Evolutionary conservation across 345 rosid species (phyloP).

Genomic region (Dimocarpus longan): DNA sequence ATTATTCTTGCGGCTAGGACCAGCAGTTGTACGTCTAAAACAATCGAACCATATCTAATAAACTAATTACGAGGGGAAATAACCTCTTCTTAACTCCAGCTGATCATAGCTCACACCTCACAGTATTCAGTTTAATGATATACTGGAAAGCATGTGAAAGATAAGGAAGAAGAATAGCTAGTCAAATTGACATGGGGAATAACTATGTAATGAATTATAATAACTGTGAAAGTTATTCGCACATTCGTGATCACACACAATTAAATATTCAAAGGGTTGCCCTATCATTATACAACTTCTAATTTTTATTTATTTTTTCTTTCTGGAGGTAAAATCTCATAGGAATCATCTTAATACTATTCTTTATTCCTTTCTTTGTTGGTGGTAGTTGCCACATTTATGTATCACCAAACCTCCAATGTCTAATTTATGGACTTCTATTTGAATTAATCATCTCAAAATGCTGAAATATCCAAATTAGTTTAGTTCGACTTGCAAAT

Average conservation of each 20-base stretch:
- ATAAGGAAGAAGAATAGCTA: background rate
- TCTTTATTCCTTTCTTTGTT: background rate
- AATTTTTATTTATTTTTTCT: background rate
- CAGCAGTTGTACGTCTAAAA: background rate
- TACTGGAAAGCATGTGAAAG: background rate
- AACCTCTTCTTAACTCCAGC: background rate
- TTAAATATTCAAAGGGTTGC: background rate
- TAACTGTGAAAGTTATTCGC: too few species aligned
- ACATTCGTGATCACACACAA: background rate
- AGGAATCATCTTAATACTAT: slow-evolving; percentile 14
- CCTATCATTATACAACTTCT: background rate
- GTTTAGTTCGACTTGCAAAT: background rate
- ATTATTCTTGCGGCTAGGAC: background rate
- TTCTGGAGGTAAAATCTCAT: background rate
- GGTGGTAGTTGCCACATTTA: background rate
- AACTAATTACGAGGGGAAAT: background rate
- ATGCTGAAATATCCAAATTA: background rate
- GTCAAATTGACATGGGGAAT: slow-evolving; percentile 1
- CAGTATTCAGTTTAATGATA: background rate
- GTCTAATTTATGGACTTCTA: background rate
- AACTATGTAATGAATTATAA: background rate
- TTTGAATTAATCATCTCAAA: background rate
- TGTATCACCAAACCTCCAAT: background rate
- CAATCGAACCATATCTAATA: background rate
- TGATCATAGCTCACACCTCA: background rate